phyloP scores from a whole-genome alignment of 495 filamentous ascomycete genomes.

The Tetracladium marchalianum region DNA sequence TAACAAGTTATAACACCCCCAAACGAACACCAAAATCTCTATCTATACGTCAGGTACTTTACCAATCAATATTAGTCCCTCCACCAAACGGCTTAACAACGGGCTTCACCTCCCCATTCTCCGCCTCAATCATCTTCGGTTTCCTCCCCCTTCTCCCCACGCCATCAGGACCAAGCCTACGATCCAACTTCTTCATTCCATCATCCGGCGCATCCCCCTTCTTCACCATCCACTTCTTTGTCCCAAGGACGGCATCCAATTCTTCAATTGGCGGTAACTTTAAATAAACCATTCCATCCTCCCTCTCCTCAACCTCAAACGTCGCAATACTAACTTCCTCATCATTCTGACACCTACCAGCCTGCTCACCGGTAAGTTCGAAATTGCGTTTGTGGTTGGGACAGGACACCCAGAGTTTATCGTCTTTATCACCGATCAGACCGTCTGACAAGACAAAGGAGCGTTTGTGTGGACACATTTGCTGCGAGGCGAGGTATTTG shows the following conservation, averaged over 20 bases:
- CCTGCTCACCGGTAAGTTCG: constrained; percentile 56
- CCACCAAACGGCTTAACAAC: constrained; percentile 39
- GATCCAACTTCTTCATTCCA: constrained; percentile 62
- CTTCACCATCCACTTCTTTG: constrained; percentile 72
- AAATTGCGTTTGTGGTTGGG: constrained; percentile 93
- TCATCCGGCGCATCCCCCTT: constrained; percentile 41
- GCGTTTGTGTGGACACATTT: constrained; percentile 97
- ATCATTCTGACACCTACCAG: constrained; percentile 72
- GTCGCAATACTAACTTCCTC: constrained; percentile 71
- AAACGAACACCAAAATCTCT: no score
- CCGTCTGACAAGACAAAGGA: constrained; percentile 85
- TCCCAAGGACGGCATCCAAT: constrained; percentile 74
- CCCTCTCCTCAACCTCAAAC: constrained; percentile 68
- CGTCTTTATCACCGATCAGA: constrained; percentile 60
- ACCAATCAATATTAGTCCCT: constrained; percentile 62
- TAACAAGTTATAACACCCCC: no score
- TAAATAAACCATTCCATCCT: constrained; percentile 74
- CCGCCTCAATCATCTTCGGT: constrained; percentile 35
- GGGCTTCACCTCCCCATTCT: constrained; percentile 30
- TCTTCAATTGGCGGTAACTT: constrained; percentile 81
- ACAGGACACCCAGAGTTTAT: constrained; percentile 76
- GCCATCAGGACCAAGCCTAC: constrained; percentile 32
- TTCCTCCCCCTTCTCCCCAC: constrained; percentile 28
- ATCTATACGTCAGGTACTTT: constrained; percentile 3
- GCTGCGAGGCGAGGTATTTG: constrained; percentile 81